Conservation (phyloP, 257 asterid genomes). For the Solanum etuberosum region DNA sequence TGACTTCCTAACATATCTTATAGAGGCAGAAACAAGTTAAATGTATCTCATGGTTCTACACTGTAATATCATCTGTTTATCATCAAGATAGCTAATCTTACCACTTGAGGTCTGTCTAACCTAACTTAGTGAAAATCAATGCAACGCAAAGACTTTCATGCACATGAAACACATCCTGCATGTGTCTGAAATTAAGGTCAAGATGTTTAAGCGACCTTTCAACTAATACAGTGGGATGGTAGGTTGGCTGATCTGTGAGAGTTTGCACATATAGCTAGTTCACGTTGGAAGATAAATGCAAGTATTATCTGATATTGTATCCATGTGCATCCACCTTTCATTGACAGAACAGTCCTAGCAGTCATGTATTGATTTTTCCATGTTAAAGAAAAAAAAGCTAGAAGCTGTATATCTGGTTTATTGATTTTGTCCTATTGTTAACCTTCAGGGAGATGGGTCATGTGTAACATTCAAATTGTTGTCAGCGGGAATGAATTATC, state of each 20-base stretch:
- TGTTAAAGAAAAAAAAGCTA: neutral
- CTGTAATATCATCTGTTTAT: neutral
- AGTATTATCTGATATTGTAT: neutral
- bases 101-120: neutral
- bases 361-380: neutral
- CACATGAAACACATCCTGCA: neutral
- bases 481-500: neutral
- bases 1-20: neutral
- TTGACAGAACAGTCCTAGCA: neutral
- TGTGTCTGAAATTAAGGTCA: neutral
- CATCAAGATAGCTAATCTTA: neutral
- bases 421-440: neutral
- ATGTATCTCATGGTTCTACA: neutral
- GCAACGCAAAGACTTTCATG: neutral
- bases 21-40: neutral
- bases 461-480: neutral
- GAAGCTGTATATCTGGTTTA: neutral
- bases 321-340: neutral
- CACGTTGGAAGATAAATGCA: neutral
- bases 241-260: neutral
- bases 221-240: neutral
- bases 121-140: neutral
- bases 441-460: neutral
- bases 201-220: neutral
- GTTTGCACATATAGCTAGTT: neutral